Base-by-base conservation (phyloP, 257 asterid species). In the Penstemon newberryi region DNA sequence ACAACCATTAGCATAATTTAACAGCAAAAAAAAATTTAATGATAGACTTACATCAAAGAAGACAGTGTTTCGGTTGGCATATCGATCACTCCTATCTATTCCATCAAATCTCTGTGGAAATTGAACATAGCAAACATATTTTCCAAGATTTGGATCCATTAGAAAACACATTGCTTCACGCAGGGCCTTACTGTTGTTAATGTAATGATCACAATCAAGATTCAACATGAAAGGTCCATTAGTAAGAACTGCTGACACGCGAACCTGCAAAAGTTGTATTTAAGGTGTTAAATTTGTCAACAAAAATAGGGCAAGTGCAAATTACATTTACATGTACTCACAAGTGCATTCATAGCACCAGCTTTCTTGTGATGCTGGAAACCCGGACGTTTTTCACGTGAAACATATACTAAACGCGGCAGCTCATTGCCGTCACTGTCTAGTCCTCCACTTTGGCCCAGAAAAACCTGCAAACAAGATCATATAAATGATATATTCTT, bases 351-450 rank as follows among this genome's bases (percentile, higher is more conserved):
- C 98, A 92, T 92, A 52, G 98, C 98, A 79, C 98, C 98, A 41
- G 98, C 98, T 80, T 92, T 92, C 84, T 92, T 92, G 84, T 92
- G 98, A 85, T 89, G 96, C 79, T 89, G 95, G 82, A 89, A 92
- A 13, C 98, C 98, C 40, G 96, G 96, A 47, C 98, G 94, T 83
- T 92, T 92, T 83, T 92, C 98, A 92, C 98, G 98, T 82, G 98
- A 92, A 75, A 92, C 98, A 81, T 89, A 92, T 63, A 92, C 98
- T 65, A 89, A 77, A 45, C 98, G 82, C 10, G 97, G 98, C 71
- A 92, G 79, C 86, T 90, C 96, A 82, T 92, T 88, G 68, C 98
- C 98, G 12, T 92, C 98, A 60, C 87, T 88, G 74, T 92, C 98
- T 73, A 90, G 95, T 57, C 97, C 97, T 73, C 98, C 97, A 84